phyloP scores from a whole-genome alignment of 345 rosid species.

The Eucalyptus victrix region DNA sequence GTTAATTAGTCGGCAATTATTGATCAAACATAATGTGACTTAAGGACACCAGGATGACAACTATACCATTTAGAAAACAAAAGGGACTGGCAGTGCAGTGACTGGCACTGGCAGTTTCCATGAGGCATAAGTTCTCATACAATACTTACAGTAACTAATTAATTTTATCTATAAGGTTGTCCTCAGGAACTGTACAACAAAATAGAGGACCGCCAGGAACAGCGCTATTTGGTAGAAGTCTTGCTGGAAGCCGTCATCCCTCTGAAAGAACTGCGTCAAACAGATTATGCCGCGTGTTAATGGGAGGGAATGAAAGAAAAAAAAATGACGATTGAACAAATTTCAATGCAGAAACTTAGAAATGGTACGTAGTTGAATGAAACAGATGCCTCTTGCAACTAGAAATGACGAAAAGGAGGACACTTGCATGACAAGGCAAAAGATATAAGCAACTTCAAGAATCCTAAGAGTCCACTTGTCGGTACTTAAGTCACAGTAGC shows the following conservation, averaged over 20 bases:
- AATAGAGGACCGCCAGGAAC: constrained; percentile 61
- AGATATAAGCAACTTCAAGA: background rate
- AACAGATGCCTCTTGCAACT: background rate
- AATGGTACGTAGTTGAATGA: background rate
- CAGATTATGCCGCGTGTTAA: background rate
- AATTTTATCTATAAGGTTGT: constrained; percentile 35
- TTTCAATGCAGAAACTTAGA: background rate
- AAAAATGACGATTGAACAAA: background rate
- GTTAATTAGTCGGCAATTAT: background rate
- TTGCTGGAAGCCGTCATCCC: constrained; percentile 63
- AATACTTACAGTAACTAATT: background rate
- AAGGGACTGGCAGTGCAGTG: background rate
- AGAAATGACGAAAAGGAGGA: background rate
- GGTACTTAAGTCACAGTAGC: background rate
- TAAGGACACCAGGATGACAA: background rate
- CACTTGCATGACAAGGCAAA: background rate
- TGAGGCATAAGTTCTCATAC: background rate
- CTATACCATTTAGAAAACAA: background rate
- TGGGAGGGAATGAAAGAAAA: background rate
- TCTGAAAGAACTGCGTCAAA: constrained; percentile 68
- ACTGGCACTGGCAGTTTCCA: background rate
- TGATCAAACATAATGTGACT: background rate
- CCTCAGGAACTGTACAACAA: constrained; percentile 80
- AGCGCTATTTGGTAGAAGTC: constrained; percentile 76
- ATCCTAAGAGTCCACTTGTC: background rate